Base-by-base conservation (phyloP, 208 protist genomes). In the Wallacemonas collosoma region DNA sequence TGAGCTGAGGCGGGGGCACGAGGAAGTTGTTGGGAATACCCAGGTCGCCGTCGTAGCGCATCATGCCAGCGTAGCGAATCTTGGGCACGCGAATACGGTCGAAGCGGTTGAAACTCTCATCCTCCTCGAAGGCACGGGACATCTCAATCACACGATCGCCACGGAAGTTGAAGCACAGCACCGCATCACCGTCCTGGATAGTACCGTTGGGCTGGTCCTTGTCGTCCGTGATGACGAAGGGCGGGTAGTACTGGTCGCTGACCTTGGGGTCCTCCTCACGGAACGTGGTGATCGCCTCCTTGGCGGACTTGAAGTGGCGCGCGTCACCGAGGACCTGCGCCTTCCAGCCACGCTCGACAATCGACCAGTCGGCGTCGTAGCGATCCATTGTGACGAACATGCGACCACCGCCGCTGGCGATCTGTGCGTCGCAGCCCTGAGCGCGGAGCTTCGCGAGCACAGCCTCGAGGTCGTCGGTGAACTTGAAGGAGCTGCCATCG, bases 321-420 rank as follows among this genome's bases (percentile, higher is more conserved):
- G 86, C 94, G n/a, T 97, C 85, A 60, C 95, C 96, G 45, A 98
- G 88, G 48, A 98, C 96, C 68, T 98, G 94, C 60, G 90, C 81
- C 51, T 83, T 86, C 93, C 93, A 98, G 62, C 97, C 97, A 55
- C 96, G 90, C 81, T 98, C 88, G 4, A 98, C 97, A 54, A 98
- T 98, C 35, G 68, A 74, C 97, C 97, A 98, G 82, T 98, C 95
- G 8, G 96, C 93, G 58, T 97, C 90, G 85, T 98, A 98, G 72
- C 97, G 89, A 72, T 98, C 97, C 97, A 98, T 98, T 17, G 94
- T 98, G 57, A 97, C 93, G 72, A 95, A 90, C 97, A 98, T 98
- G 70, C 97, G 87, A 65, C 97, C 97, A 55, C 97, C 97, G 61
- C 97, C 97, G 71, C 89, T 95, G 50, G 87, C 97, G 63, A 98